phyloP scores from a whole-genome alignment of 2,329 filamentous ascomycete species.

The Aspergillus cejpii region DNA sequence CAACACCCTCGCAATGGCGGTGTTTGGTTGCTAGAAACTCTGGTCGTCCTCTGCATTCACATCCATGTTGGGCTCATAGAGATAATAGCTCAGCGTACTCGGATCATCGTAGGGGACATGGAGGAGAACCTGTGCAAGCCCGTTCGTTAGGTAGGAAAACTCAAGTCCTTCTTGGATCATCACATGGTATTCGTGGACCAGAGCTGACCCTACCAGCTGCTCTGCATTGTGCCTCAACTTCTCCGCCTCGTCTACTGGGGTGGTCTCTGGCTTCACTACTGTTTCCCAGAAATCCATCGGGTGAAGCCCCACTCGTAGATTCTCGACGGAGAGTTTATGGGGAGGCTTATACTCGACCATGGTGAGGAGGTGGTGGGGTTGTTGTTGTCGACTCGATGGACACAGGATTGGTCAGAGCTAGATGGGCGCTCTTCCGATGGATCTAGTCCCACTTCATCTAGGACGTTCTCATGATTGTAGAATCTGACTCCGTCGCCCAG shows the following conservation, averaged over 20 bases:
- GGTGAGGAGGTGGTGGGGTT: constrained; percentile 7
- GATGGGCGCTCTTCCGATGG: too few relatives aligned
- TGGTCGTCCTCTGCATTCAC: constrained; percentile 5
- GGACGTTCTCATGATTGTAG: constrained; percentile 14
- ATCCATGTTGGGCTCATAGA: constrained; percentile 20
- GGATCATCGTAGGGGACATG: constrained; percentile 20
- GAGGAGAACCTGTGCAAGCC: constrained; percentile 17
- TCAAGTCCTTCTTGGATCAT: constrained; percentile 27
- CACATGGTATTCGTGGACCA: constrained; percentile 25
- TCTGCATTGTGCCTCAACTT: constrained; percentile 22
- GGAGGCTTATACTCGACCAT: constrained; percentile 15
- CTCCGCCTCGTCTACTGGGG: constrained; percentile 10
- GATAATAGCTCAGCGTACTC: constrained; percentile 21
- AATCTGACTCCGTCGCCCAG: constrained; percentile 19
- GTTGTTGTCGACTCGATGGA: constrained; percentile 12
- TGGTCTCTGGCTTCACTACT: constrained; percentile 12
- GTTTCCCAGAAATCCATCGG: constrained; percentile 17
- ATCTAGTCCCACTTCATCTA: too few relatives aligned
- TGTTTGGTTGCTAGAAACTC: constrained; percentile 11
- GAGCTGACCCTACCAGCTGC: constrained; percentile 14
- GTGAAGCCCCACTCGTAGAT: too few relatives aligned
- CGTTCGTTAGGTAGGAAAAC: constrained; percentile 24
- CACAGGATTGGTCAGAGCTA: constrained; percentile 22
- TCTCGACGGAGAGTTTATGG: constrained; percentile 12
- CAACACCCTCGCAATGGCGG: constrained; percentile 15